Conservation (phyloP, 2,329 filamentous ascomycete species). For the Aschersonia sp. region DNA sequence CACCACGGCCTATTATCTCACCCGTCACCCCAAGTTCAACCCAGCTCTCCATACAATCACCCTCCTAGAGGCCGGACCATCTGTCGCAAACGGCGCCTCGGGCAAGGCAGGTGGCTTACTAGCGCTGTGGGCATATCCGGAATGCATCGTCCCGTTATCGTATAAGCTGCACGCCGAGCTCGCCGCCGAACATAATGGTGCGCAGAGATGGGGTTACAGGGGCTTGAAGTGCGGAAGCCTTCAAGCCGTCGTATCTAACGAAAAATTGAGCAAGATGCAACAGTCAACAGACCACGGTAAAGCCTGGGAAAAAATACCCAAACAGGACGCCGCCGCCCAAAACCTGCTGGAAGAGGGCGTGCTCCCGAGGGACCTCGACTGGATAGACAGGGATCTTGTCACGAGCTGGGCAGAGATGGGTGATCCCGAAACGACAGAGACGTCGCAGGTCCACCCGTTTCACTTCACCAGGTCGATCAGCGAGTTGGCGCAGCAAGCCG, state of each 20-base stretch:
- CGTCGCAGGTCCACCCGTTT: conserved; percentile 86
- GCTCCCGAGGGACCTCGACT: conserved; percentile 68
- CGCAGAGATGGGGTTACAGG: conserved; percentile 74
- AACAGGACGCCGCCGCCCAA: conserved; percentile 36
- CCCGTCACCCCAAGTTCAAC: conserved; percentile 70
- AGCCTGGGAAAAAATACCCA: conserved; percentile 46
- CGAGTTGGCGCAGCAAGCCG: conserved; percentile 53
- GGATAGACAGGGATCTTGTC: conserved; percentile 57
- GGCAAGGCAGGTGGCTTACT: conserved; percentile 90
- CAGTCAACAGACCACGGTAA: conserved; percentile 19
- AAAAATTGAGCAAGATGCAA: conserved; percentile 18
- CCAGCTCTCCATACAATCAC: conserved; percentile 63
- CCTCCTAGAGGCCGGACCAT: conserved; percentile 67
- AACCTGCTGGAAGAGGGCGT: conserved; percentile 37
- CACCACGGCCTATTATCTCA: conserved; percentile 83
- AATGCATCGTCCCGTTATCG: conserved; percentile 68
- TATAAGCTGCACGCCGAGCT: conserved; percentile 74
- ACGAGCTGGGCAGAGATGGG: conserved; percentile 73
- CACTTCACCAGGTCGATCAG: conserved; percentile 82
- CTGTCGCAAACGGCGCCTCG: conserved; percentile 80
- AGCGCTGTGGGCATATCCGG: conserved; percentile 82
- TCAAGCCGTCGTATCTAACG: conserved; percentile 20
- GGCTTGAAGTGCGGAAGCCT: conserved; percentile 57
- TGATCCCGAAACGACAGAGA: conserved; percentile 48
- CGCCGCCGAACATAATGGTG: conserved; percentile 69